phyloP scores from a whole-genome alignment of 2,329 filamentous ascomycete species.

The Calonectria hongkongensis region DNA sequence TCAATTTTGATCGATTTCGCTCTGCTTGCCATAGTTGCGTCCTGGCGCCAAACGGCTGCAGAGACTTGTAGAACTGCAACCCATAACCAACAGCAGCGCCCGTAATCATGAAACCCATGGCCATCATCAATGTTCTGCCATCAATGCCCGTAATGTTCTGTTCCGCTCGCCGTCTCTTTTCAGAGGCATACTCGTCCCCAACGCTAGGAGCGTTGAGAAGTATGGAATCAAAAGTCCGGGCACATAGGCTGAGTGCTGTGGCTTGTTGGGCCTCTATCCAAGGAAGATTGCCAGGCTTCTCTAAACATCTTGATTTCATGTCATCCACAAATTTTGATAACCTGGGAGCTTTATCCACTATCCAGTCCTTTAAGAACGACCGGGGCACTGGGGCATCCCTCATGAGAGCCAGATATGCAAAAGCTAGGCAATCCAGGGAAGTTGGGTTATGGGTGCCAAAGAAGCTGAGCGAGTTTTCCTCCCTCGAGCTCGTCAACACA shows the following conservation, averaged over 20 bases:
- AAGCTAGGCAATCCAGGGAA: constrained; percentile 83
- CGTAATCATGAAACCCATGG: constrained; percentile 59
- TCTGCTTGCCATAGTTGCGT: constrained; percentile 65
- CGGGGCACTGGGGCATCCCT: constrained; percentile 69
- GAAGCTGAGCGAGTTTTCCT: constrained; percentile 57
- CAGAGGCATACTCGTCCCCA: constrained; percentile 60
- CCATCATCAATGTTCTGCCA: constrained; percentile 57
- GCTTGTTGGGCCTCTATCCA: constrained; percentile 51
- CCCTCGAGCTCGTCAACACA: constrained; percentile 60
- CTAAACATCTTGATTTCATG: constrained; percentile 52
- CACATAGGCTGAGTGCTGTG: constrained; percentile 51
- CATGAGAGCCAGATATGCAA: constrained; percentile 88
- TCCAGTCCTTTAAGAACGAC: constrained; percentile 64
- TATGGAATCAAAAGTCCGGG: constrained; percentile 59
- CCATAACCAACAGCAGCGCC: constrained; percentile 64
- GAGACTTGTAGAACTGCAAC: constrained; percentile 62
- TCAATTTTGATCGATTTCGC: constrained; percentile 58
- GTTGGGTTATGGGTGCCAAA: constrained; percentile 53
- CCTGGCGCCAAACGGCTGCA: constrained; percentile 67
- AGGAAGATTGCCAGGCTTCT: constrained; percentile 51
- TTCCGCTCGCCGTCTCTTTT: constrained; percentile 62
- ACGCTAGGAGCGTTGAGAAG: constrained; percentile 60
- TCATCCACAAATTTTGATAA: constrained; percentile 58
- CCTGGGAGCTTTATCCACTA: constrained; percentile 57
- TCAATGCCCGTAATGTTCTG: constrained; percentile 58